Conservation (phyloP, 2,329 filamentous ascomycete species). For the Neospermospora avenae region DNA sequence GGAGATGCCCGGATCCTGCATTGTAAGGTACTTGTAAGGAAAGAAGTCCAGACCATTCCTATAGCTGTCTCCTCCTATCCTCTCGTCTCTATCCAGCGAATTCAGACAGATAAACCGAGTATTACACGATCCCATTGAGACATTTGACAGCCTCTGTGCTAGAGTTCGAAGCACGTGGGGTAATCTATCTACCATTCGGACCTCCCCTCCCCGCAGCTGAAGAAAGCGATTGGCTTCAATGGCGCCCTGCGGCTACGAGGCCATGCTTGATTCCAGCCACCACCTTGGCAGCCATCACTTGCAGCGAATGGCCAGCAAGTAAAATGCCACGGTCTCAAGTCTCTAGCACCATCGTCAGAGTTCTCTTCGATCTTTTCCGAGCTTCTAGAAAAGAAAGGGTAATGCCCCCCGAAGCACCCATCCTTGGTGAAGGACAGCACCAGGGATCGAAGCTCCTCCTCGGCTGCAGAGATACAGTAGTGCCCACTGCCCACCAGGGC, state of each 20-base stretch:
- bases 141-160: not conserved
- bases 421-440: not conserved
- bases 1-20: too few relatives aligned
- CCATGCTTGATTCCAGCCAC: slow-evolving; percentile 8
- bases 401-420: not conserved
- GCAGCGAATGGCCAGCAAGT: not conserved
- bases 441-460: not conserved
- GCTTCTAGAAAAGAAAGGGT: not conserved
- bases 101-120: too few relatives aligned
- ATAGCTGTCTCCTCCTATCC: too few relatives aligned
- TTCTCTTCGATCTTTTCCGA: not conserved
- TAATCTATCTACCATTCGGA: not conserved
- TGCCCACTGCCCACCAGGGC: not conserved
- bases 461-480: not conserved
- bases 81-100: too few relatives aligned
- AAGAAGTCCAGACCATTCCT: too few relatives aligned
- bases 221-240: not conserved
- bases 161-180: not conserved
- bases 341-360: not conserved
- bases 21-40: too few relatives aligned
- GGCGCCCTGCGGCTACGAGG: not conserved
- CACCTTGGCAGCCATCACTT: not conserved
- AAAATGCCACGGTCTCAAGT: slow-evolving; percentile 1
- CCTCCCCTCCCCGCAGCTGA: not conserved
- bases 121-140: too few relatives aligned